A percentile compares a stretch with the other conserved stretches of the same genome.
Conservation (phyloP, 495 filamentous ascomycete species). For the Penicillium egyptiacum region DNA sequence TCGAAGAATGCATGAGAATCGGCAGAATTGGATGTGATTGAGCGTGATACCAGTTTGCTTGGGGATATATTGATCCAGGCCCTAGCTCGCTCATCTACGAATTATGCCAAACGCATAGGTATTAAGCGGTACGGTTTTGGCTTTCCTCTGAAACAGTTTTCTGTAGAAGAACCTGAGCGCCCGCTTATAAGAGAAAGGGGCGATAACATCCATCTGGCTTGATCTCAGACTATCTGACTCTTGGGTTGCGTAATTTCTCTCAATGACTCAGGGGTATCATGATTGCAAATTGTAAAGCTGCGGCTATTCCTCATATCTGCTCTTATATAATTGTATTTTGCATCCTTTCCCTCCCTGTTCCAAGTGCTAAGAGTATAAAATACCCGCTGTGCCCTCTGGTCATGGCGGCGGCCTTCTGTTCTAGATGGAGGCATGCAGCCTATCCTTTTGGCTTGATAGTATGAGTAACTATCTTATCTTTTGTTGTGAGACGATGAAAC, state of each 20-base stretch:
- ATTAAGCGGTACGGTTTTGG: neutral
- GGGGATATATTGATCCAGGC: neutral
- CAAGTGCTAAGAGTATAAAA: neutral
- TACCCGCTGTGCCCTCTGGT: too few species aligned
- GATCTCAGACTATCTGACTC: neutral
- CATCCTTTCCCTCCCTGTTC: neutral
- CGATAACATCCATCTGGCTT: neutral
- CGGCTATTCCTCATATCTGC: neutral
- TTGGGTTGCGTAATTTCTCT: neutral
- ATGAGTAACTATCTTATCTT: neutral
- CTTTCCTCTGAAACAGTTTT: neutral
- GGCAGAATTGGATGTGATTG: neutral
- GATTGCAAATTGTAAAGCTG: neutral
- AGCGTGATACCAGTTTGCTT: neutral
- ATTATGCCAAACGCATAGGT: neutral
- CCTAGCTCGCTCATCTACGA: neutral
- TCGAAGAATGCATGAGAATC: neutral
- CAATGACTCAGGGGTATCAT: neutral
- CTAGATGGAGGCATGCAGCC: neutral
- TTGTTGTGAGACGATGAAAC: neutral
- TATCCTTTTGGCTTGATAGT: neutral
- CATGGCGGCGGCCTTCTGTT: neutral
- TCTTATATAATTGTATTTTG: neutral
- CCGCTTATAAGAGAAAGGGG: neutral
- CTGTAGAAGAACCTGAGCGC: neutral